phyloP scores from a whole-genome alignment of 2,329 filamentous ascomycete species.

The Graphilbum ipis-grandicollis region DNA sequence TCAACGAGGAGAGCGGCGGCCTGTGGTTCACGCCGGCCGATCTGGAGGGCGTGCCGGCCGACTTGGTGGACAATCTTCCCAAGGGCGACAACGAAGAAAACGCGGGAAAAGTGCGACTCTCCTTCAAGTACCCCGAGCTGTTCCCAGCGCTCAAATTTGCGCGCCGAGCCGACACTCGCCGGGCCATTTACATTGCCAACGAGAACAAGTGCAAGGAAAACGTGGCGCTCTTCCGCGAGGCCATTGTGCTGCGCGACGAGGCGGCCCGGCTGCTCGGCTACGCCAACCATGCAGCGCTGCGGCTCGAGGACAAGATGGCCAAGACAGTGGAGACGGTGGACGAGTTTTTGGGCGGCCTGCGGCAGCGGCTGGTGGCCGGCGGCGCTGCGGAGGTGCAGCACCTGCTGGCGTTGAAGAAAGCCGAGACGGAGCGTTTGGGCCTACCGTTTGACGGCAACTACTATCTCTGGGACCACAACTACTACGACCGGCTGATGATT shows the following conservation, averaged over 20 bases:
- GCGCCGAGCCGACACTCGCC: slow-evolving; percentile 48
- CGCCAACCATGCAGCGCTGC: slow-evolving; percentile 56
- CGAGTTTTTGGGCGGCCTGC: slow-evolving; percentile 55
- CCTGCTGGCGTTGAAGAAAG: slow-evolving; percentile 58
- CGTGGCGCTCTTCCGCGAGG: slow-evolving; percentile 55
- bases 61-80: slow-evolving; percentile 48
- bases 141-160: slow-evolving; percentile 68
- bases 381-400: slow-evolving; percentile 53
- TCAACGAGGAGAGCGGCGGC: slow-evolving; percentile 70
- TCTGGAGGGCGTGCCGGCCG: slow-evolving; percentile 56
- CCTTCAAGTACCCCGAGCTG: slow-evolving; percentile 71
- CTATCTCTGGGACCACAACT: slow-evolving; percentile 70
- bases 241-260: slow-evolving; percentile 59
- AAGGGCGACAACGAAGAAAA: slow-evolving; percentile 51
- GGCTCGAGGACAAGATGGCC: slow-evolving; percentile 74
- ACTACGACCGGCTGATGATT: slow-evolving; percentile 64
- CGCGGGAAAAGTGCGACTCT: slow-evolving; percentile 54
- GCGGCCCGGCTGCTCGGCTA: slow-evolving; percentile 63
- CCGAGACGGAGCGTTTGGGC: slow-evolving; percentile 43
- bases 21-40: slow-evolving; percentile 62
- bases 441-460: slow-evolving; percentile 49
- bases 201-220: slow-evolving; percentile 72
- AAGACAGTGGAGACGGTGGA: slow-evolving; percentile 57
- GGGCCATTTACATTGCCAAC: slow-evolving; percentile 53
- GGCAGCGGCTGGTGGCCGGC: slow-evolving; percentile 47